Evolutionary conservation across 495 filamentous ascomycete genomes (phyloP), one percentile per base, ranked within the genome.

Genomic region (Xylaria cubensis): DNA sequence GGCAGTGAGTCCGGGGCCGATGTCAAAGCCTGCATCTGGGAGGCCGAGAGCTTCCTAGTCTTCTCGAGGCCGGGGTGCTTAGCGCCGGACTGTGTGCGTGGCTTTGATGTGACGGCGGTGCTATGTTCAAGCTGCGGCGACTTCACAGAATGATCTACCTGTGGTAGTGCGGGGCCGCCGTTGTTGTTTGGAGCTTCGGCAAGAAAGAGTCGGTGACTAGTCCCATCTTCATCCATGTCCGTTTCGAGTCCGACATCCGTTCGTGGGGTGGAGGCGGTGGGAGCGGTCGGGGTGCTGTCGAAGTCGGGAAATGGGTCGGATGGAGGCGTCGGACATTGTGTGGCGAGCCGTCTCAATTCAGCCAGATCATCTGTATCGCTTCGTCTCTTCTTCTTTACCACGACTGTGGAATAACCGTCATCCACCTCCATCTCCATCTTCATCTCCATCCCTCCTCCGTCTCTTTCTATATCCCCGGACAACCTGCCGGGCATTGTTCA

Each of bases 11-110:
- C 84, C 24, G 87, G 85, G 0, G 88, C 84, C 7, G 84, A 81
- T 0, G 87, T 86, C 50, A 90, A 75, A 50, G 86, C 86, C 42
- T 86, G 81, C 42, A 90, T 85, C 79, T 89, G 84, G 69, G 82
- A 84, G 1, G 87, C 86, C 0, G 88, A 89, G 36, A 90, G 83
- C 51, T 88, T 87, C 67, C 87, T 76, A 39, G 85, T 77, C 56
- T 81, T 85, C 46, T 71, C 69, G 15, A n/a, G 61, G 19, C 69
- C 46, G 41, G 21, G 9, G 79, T 81, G 24, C 50, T 75, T 77
- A 15, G 69, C 71, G 17, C 21, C 26, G 10, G 74, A 77, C 59
- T 71, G 76, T 7, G 77, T 67, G 56, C 77, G 74, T 32, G 74
- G 58, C 53, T 78, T 77, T 48, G 73, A 44, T 6, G 24, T 21